A percentile compares a stretch with the other conserved stretches of the same genome.
Evolutionary conservation across 164 flowering plant species (phyloP).

Genomic region (Buxus sempervirens): DNA sequence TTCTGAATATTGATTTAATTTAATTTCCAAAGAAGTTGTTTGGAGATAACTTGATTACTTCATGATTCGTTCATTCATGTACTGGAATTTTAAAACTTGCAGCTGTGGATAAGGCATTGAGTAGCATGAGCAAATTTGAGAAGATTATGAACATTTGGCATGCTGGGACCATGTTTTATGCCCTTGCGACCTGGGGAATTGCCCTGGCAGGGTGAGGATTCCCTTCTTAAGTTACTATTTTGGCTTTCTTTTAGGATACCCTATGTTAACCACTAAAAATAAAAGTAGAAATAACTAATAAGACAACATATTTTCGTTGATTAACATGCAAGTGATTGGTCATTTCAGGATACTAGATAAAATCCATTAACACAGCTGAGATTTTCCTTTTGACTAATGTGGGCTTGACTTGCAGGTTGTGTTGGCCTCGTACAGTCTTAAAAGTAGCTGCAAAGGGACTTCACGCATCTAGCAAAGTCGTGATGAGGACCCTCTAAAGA

Average conservation of each 20-base stretch:
- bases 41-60: neutral
- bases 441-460: constrained; percentile 65
- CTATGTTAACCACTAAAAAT: too few relatives aligned
- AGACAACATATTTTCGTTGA: too few relatives aligned
- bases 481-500: constrained; percentile 49
- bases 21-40: neutral
- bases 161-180: constrained; percentile 73
- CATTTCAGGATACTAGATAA: too few relatives aligned
- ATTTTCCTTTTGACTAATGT: too few relatives aligned
- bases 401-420: constrained; percentile 80
- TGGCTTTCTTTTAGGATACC: neutral
- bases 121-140: constrained; percentile 57
- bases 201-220: constrained; percentile 66
- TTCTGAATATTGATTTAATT: neutral
- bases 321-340: too few relatives aligned
- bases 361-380: too few relatives aligned
- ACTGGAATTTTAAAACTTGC: constrained; percentile 19
- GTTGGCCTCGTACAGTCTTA: constrained; percentile 45
- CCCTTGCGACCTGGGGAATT: constrained; percentile 80
- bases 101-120: constrained; percentile 65
- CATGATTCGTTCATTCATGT: neutral
- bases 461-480: constrained; percentile 52
- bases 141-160: constrained; percentile 72
- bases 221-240: neutral
- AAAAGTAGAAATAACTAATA: neutral